phyloP scores from a whole-genome alignment of 1,284 basidiomycete species.

The Neonothopanus nambi region DNA sequence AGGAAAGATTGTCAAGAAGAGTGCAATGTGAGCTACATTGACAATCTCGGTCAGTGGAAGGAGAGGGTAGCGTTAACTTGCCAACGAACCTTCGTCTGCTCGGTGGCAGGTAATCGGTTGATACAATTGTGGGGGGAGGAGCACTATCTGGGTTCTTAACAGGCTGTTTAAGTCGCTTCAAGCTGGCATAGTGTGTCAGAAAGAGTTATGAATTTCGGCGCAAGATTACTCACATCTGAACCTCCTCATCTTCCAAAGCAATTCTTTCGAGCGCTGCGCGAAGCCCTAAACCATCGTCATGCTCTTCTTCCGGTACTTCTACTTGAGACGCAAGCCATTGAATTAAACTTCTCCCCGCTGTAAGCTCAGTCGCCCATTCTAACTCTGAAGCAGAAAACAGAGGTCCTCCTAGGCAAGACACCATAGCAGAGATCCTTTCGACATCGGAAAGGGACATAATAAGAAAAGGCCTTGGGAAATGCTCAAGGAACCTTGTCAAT shows the following conservation, averaged over 20 bases:
- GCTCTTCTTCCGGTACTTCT: neutral
- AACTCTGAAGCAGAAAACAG: neutral
- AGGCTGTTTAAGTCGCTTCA: no score
- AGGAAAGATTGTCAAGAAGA: slow-evolving; percentile 1
- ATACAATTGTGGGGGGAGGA: neutral
- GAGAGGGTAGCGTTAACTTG: neutral
- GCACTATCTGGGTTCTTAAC: no score
- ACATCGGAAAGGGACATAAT: neutral
- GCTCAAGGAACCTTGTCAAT: no score
- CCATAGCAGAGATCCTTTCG: slow-evolving; percentile 3
- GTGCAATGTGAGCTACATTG: neutral
- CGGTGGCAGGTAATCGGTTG: neutral
- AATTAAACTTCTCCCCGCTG: slow-evolving; percentile 2
- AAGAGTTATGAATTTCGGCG: no score
- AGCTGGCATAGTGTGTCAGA: neutral
- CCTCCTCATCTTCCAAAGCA: slow-evolving; percentile 4
- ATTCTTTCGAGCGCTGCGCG: slow-evolving; percentile 1
- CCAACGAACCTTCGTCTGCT: slow-evolving; percentile 4
- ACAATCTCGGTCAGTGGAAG: neutral
- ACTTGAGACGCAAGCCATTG: slow-evolving; percentile 1
- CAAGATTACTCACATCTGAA: neutral
- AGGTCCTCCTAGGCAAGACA: slow-evolving; percentile 9
- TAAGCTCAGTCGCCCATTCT: slow-evolving; percentile 2
- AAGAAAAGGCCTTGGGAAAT: no score
- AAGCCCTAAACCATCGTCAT: neutral